Evolutionary conservation across 805 yeast species (phyloP).

Genomic region (Wickerhamomyces silvicola): DNA sequence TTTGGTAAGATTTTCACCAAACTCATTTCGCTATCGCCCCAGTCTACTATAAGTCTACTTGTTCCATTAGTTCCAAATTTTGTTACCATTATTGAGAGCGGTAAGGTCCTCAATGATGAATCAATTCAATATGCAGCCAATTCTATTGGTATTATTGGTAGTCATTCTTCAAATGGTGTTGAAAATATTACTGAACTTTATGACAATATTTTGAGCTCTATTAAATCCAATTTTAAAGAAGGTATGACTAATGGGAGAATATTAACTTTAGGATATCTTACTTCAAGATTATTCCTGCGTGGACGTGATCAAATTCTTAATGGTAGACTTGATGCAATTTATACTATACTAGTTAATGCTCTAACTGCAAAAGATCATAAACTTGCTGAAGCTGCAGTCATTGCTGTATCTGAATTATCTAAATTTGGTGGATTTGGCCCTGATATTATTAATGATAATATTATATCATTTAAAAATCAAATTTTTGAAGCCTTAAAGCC

Average conservation of each 20-base stretch:
- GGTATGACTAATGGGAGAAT: conserved; percentile 12
- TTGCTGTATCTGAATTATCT: conserved; percentile 29
- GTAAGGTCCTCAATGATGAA: conserved; percentile 14
- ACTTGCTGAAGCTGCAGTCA: conserved; percentile 14
- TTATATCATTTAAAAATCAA: conserved; percentile 16
- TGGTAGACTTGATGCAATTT: background rate
- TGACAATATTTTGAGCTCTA: conserved; percentile 4
- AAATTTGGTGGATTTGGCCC: conserved; percentile 31
- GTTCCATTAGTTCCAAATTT: conserved; percentile 10
- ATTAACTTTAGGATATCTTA: conserved; percentile 36
- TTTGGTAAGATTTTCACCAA: conserved; percentile 30
- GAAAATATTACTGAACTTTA: conserved; percentile 5
- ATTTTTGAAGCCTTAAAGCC: conserved; percentile 28
- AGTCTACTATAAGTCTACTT: conserved; percentile 3
- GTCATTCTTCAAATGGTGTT: conserved; percentile 29
- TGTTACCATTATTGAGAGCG: conserved; percentile 15
- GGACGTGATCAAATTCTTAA: conserved; percentile 4
- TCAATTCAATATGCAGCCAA: conserved; percentile 34
- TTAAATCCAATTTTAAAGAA: conserved; percentile 6
- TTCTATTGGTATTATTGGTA: conserved; percentile 41
- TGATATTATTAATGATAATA: conserved; percentile 8
- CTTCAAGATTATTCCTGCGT: conserved; percentile 35
- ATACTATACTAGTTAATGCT: conserved; percentile 1
- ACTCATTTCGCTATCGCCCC: conserved; percentile 19
- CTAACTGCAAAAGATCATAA: conserved; percentile 7